phyloP scores from a whole-genome alignment of 148 eudicot species.

The Suaeda aralocaspica region DNA sequence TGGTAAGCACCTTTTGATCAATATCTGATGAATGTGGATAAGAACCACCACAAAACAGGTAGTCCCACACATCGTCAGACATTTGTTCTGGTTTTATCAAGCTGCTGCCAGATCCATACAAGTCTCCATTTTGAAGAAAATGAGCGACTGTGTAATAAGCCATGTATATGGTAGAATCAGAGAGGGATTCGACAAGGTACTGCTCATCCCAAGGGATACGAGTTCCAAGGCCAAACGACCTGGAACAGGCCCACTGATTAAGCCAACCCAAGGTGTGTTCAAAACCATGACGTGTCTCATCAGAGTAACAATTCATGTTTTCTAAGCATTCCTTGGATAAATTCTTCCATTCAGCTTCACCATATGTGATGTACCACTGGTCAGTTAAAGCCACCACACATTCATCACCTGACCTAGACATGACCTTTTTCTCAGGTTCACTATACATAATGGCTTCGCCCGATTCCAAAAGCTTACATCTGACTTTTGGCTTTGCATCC shows the following conservation, averaged over 20 bases:
- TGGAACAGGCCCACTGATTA: conserved; percentile 93
- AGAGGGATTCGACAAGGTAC: conserved; percentile 80
- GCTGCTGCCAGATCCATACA: conserved; percentile 53
- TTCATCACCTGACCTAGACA: conserved; percentile 95
- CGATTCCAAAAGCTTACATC: conserved; percentile 55
- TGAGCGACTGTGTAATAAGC: conserved; percentile 92
- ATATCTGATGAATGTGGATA: conserved; percentile 55
- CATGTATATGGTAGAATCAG: conserved; percentile 95
- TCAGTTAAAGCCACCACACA: conserved; percentile 94
- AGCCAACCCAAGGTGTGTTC: conserved; percentile 92
- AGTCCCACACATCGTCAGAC: conserved; percentile 92
- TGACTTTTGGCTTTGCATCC: conserved; percentile 71
- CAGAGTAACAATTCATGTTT: conserved; percentile 65
- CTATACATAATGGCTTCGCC: conserved; percentile 77
- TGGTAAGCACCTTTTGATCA: conserved; percentile 39
- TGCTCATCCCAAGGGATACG: conserved; percentile 95
- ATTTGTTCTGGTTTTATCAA: conserved; percentile 67
- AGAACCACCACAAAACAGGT: conserved; percentile 61
- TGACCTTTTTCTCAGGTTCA: conserved; percentile 91
- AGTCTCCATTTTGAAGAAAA: conserved; percentile 69
- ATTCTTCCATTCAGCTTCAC: conserved; percentile 69
- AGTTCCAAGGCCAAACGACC: conserved; percentile 87
- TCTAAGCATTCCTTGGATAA: conserved; percentile 73
- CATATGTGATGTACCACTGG: conserved; percentile 92
- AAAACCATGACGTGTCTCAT: conserved; percentile 87